A percentile compares a stretch with the other conserved stretches of the same genome.
Evolutionary conservation across 768 basidiomycete genomes (phyloP).

Genomic region (Naganishia vaughanmartiniae): DNA sequence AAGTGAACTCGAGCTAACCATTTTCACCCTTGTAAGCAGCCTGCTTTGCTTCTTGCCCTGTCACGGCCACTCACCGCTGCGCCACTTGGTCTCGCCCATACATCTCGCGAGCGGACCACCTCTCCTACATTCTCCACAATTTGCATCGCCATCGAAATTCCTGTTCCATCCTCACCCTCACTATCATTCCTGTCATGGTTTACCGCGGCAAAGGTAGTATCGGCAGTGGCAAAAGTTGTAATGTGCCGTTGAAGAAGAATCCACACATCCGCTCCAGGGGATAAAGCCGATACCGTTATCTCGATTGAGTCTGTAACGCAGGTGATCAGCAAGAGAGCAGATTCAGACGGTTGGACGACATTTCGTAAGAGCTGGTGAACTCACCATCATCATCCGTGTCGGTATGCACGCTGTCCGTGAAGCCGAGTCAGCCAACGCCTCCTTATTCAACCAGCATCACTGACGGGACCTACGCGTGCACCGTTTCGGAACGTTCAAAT

Average conservation of each 20-base stretch:
- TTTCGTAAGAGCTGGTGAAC: not conserved
- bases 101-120: not conserved
- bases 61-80: not conserved
- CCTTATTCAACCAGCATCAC: too few species aligned
- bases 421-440: too few species aligned
- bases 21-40: not conserved
- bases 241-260: conserved; percentile 76
- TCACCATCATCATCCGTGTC: not conserved
- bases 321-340: too few species aligned
- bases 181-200: too few species aligned
- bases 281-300: conserved; percentile 53
- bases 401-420: conserved; percentile 1
- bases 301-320: not conserved
- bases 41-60: not conserved
- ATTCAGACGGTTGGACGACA: too few species aligned
- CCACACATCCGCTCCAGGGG: conserved; percentile 62
- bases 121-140: conserved; percentile 1
- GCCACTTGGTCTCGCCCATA: not conserved
- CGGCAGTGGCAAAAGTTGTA: conserved; percentile 8
- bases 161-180: not conserved
- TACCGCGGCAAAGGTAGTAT: not conserved
- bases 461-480: conserved; percentile 66
- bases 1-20: conserved; percentile 10
- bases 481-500: conserved; percentile 57
- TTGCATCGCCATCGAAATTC: conserved; percentile 3